Base-by-base conservation (phyloP, 2,329 filamentous ascomycete genomes). In the Microsporum audouinii region DNA sequence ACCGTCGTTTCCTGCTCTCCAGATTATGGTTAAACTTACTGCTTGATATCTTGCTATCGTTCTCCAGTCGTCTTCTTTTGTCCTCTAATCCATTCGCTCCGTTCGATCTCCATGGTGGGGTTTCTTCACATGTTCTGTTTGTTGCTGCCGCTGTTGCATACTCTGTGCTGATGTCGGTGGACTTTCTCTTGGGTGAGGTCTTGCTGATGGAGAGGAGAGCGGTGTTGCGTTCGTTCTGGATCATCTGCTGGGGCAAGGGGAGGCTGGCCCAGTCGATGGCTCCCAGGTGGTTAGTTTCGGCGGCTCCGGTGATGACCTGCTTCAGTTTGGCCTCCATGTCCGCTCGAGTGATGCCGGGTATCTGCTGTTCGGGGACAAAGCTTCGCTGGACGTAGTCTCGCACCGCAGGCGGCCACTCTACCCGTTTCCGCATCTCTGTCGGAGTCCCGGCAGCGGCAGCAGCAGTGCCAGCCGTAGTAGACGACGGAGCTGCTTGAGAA, bases 1-100 rank as follows among this genome's bases (percentile, higher is more conserved):
- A 95, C 68, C 94, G 89, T 70, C 89, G 89, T 74, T 87, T 88
- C 67, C 94, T 88, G 78, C 91, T 91, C 75, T 96, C 91, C 77
- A 89, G 82, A 73, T 87, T 88, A 77, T 88, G 85, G 38, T 33
- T 57, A 74, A 87, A 94, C 89, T 95, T 95, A 94, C 89, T 95
- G 80, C 82, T 73, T 74, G 76, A 76, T 74, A 83, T 76, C 66
- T 68, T 73, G 61, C 27, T 56, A 49, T 38, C 51, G 49, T 65
- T 59, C 68, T 80, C 78, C 70, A 79, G 75, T 66, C 76, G 76
- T 66, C 73, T 73, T 63, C 76, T 77, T 66, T 79, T 79, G 64
- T 79, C 77, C 73, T 79, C 72, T 75, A 76, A 23, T 23, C 17
- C 17, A 23, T 23, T 23, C 17, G 17, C 17, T 23, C 17, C 75